A percentile compares a stretch with the other conserved stretches of the same genome.
Evolutionary conservation across 176 grass and related monocot species (phyloP).

Genomic region (Cenchrus purpureus): DNA sequence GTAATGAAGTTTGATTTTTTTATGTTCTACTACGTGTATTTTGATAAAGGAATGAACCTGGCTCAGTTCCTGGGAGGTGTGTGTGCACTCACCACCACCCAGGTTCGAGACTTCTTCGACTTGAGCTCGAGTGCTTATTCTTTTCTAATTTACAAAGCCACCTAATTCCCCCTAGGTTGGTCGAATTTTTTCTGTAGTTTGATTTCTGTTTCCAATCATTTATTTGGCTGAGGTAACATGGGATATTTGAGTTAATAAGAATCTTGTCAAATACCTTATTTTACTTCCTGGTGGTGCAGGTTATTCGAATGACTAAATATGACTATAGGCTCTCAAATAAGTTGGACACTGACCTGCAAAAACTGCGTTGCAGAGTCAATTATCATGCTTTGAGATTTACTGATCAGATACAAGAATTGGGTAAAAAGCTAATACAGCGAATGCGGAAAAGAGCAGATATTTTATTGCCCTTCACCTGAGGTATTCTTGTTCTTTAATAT

Average conservation of each 20-base stretch:
- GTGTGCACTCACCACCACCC: not conserved
- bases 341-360: constrained; percentile 87
- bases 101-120: not conserved
- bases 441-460: constrained; percentile 81
- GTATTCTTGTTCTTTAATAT: constrained; percentile 38
- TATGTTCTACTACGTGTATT: not conserved
- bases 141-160: not conserved
- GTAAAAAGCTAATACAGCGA: constrained; percentile 63
- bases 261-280: constrained; percentile 32
- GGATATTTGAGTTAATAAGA: constrained; percentile 20
- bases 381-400: constrained; percentile 91
- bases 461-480: constrained; percentile 99
- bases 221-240: not conserved
- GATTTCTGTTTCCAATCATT: constrained; percentile 21
- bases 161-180: not conserved
- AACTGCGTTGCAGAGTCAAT: constrained; percentile 88
- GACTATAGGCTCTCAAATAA: constrained; percentile 95
- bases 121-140: not conserved
- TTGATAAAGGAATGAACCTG: not conserved
- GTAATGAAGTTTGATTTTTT: not conserved
- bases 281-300: constrained; percentile 58
- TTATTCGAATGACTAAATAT: constrained; percentile 92
- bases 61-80: not conserved
- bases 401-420: constrained; percentile 76
- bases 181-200: not conserved